phyloP scores from a whole-genome alignment of 2,329 filamentous ascomycete genomes.

The Ophiocordyceps camponoti-floridani region DNA sequence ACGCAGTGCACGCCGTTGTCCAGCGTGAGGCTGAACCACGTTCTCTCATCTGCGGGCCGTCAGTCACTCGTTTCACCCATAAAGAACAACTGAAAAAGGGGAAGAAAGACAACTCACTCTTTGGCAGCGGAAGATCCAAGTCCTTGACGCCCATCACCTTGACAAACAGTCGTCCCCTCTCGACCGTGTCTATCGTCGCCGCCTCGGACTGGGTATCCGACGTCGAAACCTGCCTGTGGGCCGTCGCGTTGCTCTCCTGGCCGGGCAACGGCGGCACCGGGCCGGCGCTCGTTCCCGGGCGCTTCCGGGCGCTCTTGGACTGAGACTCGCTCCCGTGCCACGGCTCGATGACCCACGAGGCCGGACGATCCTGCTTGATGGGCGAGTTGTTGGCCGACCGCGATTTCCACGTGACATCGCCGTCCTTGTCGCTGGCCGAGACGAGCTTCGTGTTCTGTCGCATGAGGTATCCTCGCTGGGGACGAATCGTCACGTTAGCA shows the following conservation, averaged over 20 bases:
- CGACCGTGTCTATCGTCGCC: conserved; percentile 57
- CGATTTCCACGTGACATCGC: conserved; percentile 33
- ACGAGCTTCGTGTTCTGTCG: conserved; percentile 96
- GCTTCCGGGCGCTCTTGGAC: conserved; percentile 44
- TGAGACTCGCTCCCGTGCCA: conserved; percentile 68
- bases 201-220: conserved; percentile 41
- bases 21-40: conserved; percentile 90
- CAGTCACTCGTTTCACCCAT: conserved; percentile 5
- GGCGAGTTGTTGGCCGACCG: conserved; percentile 52
- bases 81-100: too few relatives aligned
- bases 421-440: conserved; percentile 66
- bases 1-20: conserved; percentile 97
- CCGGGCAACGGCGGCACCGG: conserved; percentile 71
- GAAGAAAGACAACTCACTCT: conserved; percentile 43
- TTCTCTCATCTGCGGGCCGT: conserved; percentile 51
- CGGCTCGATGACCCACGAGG: conserved; percentile 91
- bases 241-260: conserved; percentile 61
- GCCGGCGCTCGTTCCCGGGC: conserved; percentile 24
- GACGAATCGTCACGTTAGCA: conserved; percentile 45
- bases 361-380: conserved; percentile 58
- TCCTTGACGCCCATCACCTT: conserved; percentile 99
- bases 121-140: conserved; percentile 75
- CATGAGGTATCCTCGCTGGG: conserved; percentile 97
- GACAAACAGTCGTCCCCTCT: conserved; percentile 83
- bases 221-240: conserved; percentile 50